Evolutionary conservation across 495 filamentous ascomycete genomes (phyloP).

Genomic region (Podospora tetraspora): DNA sequence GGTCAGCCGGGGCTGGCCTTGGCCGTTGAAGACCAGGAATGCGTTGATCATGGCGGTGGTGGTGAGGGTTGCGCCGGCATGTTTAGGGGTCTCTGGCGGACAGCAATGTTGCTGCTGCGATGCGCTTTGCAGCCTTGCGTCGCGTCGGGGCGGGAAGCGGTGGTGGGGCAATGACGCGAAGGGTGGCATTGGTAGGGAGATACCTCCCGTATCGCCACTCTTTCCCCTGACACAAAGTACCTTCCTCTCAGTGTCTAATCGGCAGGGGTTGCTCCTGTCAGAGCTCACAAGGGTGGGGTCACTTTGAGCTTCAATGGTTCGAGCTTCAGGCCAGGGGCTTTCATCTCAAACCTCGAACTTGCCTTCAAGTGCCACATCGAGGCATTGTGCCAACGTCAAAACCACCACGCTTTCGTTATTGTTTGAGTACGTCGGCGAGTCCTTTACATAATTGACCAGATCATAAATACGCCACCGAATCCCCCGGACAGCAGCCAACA

Average conservation of each 20-base stretch:
- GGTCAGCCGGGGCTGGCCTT: slow-evolving; percentile 89
- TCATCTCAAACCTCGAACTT: background rate
- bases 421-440: background rate
- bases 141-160: background rate
- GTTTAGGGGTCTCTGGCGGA: background rate
- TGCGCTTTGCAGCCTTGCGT: background rate
- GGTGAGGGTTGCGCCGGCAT: background rate
- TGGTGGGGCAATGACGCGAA: background rate
- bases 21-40: slow-evolving; percentile 97
- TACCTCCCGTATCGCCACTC: background rate
- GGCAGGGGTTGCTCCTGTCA: background rate
- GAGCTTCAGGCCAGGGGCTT: background rate
- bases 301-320: slow-evolving; percentile 6
- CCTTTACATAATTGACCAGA: background rate
- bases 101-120: background rate
- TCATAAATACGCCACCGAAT: background rate
- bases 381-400: background rate
- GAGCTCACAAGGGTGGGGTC: slow-evolving; percentile 13
- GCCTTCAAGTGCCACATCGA: background rate
- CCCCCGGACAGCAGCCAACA: background rate
- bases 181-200: background rate
- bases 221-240: background rate
- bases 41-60: slow-evolving; percentile 84
- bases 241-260: background rate
- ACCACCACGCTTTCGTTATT: background rate